These are phyloP conservation scores for Triangularia setosa DNA, from an alignment of 2,329 filamentous ascomycete genomes.

Conservation along the genomic window DNA sequence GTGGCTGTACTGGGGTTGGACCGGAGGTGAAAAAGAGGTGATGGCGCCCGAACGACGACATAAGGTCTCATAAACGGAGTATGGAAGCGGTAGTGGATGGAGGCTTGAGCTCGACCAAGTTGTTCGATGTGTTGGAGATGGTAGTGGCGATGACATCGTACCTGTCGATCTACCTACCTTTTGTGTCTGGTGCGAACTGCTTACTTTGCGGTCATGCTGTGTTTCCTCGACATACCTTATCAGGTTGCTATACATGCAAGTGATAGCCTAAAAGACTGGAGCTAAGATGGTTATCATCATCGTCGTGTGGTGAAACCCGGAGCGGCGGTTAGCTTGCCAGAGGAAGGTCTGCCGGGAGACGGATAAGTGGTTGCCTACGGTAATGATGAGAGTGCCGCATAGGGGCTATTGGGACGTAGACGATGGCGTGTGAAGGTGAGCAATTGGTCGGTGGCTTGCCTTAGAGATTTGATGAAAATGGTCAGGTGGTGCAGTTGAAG, in stretches of 20 bases:
- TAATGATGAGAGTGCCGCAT: background rate
- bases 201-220: background rate
- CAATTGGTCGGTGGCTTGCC: too few relatives aligned
- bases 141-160: background rate
- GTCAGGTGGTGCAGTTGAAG: too few relatives aligned
- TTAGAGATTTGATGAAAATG: too few relatives aligned
- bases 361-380: background rate
- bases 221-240: background rate
- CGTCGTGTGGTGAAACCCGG: background rate
- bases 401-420: too few relatives aligned
- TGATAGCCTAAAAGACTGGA: background rate
- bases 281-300: background rate
- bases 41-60: background rate
- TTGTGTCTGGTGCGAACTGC: background rate
- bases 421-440: too few relatives aligned
- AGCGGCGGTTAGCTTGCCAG: background rate
- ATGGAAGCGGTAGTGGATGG: background rate
- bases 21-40: background rate
- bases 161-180: background rate
- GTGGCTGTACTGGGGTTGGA: background rate
- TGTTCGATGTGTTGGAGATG: background rate
- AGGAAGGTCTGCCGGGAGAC: background rate
- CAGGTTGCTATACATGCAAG: too few relatives aligned
- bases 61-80: background rate
- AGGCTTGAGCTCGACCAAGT: background rate